These are phyloP conservation scores for Barnettozyma siamensis DNA, from an alignment of 805 yeast genomes.

Conservation along the genomic window DNA sequence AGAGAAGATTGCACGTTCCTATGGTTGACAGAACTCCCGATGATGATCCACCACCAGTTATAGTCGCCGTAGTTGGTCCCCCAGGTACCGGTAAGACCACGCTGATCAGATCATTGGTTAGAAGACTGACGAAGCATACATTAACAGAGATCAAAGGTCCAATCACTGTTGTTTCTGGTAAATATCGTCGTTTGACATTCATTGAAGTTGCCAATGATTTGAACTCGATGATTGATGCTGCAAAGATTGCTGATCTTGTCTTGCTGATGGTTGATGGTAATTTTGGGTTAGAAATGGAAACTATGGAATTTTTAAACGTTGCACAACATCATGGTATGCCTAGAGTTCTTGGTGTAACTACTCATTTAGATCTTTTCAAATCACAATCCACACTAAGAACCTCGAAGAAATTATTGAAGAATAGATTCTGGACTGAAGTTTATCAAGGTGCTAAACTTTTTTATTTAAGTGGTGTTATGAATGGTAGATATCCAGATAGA, in stretches of 20 bases:
- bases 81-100: slow-evolving; percentile 98
- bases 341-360: slow-evolving; percentile 87
- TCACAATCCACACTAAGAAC: slow-evolving; percentile 85
- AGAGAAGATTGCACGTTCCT: slow-evolving; percentile 87
- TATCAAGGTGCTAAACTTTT: slow-evolving; percentile 96
- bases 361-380: slow-evolving; percentile 92
- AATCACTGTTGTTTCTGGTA: slow-evolving; percentile 93
- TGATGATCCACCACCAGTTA: slow-evolving; percentile 94
- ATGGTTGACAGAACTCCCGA: slow-evolving; percentile 97
- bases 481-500: slow-evolving; percentile 96
- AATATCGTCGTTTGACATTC: slow-evolving; percentile 85
- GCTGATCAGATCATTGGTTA: slow-evolving; percentile 78
- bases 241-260: slow-evolving; percentile 91
- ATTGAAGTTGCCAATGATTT: slow-evolving; percentile 90
- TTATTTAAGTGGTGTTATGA: slow-evolving; percentile 89
- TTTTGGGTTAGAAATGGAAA: slow-evolving; percentile 98
- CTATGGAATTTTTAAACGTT: slow-evolving; percentile 95
- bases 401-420: slow-evolving; percentile 84
- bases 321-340: slow-evolving; percentile 99
- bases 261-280: slow-evolving; percentile 90
- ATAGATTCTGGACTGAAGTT: slow-evolving; percentile 98
- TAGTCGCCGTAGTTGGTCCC: slow-evolving; percentile 97
- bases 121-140: slow-evolving; percentile 83
- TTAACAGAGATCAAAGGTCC: slow-evolving; percentile 90
- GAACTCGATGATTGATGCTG: slow-evolving; percentile 93